Evolutionary conservation across 139 green algal genomes (phyloP).

Genomic region (Zygnema circumcarinatum): DNA sequence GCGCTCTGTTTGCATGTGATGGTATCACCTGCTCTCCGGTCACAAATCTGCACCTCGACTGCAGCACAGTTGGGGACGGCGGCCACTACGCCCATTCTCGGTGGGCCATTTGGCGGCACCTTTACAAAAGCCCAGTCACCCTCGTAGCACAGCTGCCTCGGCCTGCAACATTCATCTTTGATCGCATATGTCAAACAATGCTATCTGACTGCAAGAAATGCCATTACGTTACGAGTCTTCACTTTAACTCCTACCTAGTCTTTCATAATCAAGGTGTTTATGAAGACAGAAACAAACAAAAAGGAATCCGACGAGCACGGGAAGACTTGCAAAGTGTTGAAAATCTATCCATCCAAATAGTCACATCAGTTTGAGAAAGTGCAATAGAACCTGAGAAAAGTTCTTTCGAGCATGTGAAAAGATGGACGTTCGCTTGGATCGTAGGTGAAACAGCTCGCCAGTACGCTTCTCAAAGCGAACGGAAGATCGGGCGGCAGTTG

Average conservation of each 20-base stretch:
- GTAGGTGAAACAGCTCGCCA: slow-evolving; percentile 14
- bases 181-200: too few species aligned
- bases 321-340: too few species aligned
- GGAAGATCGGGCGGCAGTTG: slow-evolving; percentile 4
- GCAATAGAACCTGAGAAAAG: slow-evolving; percentile 23
- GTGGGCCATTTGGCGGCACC: neutral
- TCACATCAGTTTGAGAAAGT: too few species aligned
- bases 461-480: neutral
- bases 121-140: neutral
- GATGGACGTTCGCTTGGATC: slow-evolving; percentile 14
- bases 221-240: too few species aligned
- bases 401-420: neutral
- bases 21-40: neutral
- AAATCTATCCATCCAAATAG: too few species aligned
- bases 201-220: too few species aligned
- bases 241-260: too few species aligned
- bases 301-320: too few species aligned
- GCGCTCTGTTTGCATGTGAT: neutral
- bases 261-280: too few species aligned
- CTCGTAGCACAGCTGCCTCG: neutral
- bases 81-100: neutral
- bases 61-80: neutral
- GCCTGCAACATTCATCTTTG: neutral
- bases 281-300: too few species aligned
- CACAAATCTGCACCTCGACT: neutral